Percentiles rank a stretch among this genome's conserved stretches.
These are phyloP conservation scores for Rhizopogon vinicolor DNA, from an alignment of 768 basidiomycete species.

Conservation along the genomic window DNA sequence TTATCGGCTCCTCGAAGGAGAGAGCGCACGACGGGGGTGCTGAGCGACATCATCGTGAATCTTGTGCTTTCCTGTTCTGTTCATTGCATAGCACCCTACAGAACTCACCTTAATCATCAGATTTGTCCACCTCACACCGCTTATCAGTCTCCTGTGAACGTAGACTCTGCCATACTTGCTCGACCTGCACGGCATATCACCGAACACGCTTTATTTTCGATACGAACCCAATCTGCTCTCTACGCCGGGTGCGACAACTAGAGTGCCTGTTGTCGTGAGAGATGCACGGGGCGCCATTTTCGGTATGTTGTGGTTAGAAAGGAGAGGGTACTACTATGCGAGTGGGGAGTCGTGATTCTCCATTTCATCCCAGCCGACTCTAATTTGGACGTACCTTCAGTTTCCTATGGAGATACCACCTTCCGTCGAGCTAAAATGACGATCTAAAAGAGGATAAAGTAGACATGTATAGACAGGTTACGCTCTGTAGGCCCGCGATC, in stretches of 20 bases:
- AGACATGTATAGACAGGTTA: constrained; percentile 74
- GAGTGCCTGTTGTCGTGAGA: constrained; percentile 58
- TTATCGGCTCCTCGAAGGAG: no score
- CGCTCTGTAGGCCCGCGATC: constrained; percentile 74
- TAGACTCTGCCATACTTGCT: constrained; percentile 88
- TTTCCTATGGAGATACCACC: constrained; percentile 69
- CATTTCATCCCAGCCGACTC: neutral
- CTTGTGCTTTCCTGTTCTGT: no score
- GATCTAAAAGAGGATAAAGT: constrained; percentile 49
- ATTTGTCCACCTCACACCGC: constrained; percentile 69
- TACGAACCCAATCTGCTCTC: constrained; percentile 39
- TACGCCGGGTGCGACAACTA: constrained; percentile 25
- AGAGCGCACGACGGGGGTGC: no score
- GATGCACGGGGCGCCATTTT: constrained; percentile 66
- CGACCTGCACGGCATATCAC: constrained; percentile 92
- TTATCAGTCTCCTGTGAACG: constrained; percentile 59
- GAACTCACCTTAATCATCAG: constrained; percentile 29
- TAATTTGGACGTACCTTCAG: constrained; percentile 29
- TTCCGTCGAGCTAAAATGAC: constrained; percentile 5
- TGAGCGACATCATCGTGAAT: no score
- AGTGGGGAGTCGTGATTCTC: constrained; percentile 75
- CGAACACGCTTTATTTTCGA: constrained; percentile 78
- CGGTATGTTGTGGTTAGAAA: constrained; percentile 66
- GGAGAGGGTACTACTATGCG: constrained; percentile 77
- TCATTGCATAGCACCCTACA: neutral